phyloP scores from a whole-genome alignment of 306 rosid species.

The Comarum palustre region DNA sequence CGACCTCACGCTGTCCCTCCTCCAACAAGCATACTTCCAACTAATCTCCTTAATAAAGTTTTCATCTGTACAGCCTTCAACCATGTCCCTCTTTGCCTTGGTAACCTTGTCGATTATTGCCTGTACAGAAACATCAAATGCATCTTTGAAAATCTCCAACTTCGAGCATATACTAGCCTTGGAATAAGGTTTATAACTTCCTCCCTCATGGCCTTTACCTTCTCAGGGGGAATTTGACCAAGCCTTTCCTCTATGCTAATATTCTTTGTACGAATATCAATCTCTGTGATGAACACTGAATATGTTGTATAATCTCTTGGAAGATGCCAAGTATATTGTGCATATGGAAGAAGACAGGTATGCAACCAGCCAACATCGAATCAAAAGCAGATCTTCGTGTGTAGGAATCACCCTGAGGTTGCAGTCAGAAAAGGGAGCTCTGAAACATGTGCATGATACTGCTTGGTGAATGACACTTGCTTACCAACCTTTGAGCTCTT shows the following conservation, averaged over 20 bases:
- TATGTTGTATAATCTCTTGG: constrained; percentile 74
- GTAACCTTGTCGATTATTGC: constrained; percentile 81
- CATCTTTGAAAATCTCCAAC: constrained; percentile 75
- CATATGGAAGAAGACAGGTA: constrained; percentile 96
- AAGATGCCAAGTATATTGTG: constrained; percentile 97
- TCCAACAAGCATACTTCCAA: constrained; percentile 94
- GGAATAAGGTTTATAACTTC: constrained; percentile 87
- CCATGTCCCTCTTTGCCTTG: constrained; percentile 64
- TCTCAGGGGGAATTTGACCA: constrained; percentile 58
- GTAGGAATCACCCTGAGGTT: constrained; percentile 97
- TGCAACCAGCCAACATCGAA: constrained; percentile 93
- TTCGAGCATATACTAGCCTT: constrained; percentile 79
- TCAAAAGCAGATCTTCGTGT: constrained; percentile 95
- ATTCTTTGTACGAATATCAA: constrained; percentile 76
- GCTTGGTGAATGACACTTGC: constrained; percentile 96
- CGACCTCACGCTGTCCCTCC: constrained; percentile 81
- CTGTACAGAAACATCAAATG: constrained; percentile 90
- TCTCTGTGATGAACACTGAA: constrained; percentile 92
- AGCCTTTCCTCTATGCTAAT: constrained; percentile 74
- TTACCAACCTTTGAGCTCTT: constrained; percentile 60
- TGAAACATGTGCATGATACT: constrained; percentile 98
- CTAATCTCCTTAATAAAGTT: constrained; percentile 90
- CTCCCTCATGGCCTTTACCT: constrained; percentile 82
- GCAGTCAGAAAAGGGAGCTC: constrained; percentile 88
- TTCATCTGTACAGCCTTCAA: constrained; percentile 55